Conservation (phyloP, 176 grass and related monocot genomes). For the Miscanthus lutarioriparius region DNA sequence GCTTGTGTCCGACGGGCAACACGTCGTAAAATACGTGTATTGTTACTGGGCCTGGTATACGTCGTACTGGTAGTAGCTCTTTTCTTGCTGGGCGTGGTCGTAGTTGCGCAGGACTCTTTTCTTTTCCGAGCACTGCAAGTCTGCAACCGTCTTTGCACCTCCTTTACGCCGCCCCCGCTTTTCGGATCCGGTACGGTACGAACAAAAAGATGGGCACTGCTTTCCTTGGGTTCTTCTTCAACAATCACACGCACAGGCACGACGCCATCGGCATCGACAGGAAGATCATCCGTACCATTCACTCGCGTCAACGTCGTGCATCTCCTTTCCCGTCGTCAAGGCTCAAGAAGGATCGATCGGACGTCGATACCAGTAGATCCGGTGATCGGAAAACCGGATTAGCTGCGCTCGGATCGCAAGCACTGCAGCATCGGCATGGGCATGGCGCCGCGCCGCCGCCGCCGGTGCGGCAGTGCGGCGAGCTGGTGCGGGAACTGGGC, state of each 20-base stretch:
- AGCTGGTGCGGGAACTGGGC: background rate
- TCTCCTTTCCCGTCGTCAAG: background rate
- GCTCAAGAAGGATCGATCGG: background rate
- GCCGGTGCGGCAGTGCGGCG: too few relatives aligned
- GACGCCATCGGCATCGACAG: too few relatives aligned
- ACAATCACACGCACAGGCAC: background rate
- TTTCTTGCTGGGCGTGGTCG: background rate
- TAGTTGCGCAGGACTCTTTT: background rate
- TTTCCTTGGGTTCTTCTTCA: background rate
- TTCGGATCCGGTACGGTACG: constrained; percentile 19
- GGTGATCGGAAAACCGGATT: too few relatives aligned
- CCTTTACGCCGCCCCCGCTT: constrained; percentile 33
- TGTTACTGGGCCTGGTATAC: background rate
- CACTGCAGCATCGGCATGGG: too few relatives aligned
- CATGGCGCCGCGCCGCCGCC: too few relatives aligned
- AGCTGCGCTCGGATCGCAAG: too few relatives aligned
- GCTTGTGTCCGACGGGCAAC: background rate
- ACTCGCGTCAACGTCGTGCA: too few relatives aligned
- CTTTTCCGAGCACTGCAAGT: background rate
- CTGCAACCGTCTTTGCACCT: background rate
- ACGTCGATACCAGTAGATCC: background rate
- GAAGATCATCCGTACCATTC: too few relatives aligned
- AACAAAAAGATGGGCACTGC: constrained; percentile 16
- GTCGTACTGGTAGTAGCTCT: too few relatives aligned
- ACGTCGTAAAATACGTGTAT: background rate